phyloP scores from a whole-genome alignment of 2,329 filamentous ascomycete genomes.

The Penicillium sp. region DNA sequence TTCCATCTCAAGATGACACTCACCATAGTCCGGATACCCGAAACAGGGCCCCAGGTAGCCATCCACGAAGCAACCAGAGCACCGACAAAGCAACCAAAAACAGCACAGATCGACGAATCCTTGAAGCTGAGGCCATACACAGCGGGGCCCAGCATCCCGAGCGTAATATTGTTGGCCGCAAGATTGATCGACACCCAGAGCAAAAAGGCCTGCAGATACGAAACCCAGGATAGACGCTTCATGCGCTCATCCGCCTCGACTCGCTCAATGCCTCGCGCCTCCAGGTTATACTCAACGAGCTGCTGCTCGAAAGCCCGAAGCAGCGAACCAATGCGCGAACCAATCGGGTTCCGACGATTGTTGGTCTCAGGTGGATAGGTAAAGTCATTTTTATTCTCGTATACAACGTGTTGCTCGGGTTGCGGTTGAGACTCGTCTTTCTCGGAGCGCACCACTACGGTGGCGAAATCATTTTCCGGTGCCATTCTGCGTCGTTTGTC shows the following conservation, averaged over 20 bases:
- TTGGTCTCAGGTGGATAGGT: constrained; percentile 8
- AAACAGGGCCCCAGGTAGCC: constrained; percentile 60
- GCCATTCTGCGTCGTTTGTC: constrained; percentile 32
- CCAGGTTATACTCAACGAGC: constrained; percentile 48
- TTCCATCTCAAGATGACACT: constrained; percentile 5
- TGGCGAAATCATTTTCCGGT: constrained; percentile 28
- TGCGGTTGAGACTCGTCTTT: constrained; percentile 19
- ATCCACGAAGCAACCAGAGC: constrained; percentile 58
- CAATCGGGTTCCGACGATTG: constrained; percentile 18
- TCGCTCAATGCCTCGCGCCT: constrained; percentile 60
- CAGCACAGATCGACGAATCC: constrained; percentile 56
- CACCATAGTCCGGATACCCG: constrained; percentile 62
- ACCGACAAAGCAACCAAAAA: constrained; percentile 58
- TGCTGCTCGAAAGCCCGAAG: constrained; percentile 40
- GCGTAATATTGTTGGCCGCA: constrained; percentile 61
- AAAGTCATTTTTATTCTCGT: constrained; percentile 19
- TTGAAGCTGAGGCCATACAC: constrained; percentile 59
- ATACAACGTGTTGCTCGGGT: constrained; percentile 10
- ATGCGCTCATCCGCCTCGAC: constrained; percentile 57
- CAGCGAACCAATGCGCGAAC: constrained; percentile 30
- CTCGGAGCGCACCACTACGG: constrained; percentile 26
- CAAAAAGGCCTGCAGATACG: constrained; percentile 56
- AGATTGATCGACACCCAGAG: constrained; percentile 64
- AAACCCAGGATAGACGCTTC: constrained; percentile 49
- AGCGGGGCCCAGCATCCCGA: constrained; percentile 62